Percentiles rank a stretch among this genome's conserved stretches.
These are phyloP conservation scores for Schoenoplectus tabernaemontani DNA, from an alignment of 202 grass and related monocot genomes.

Conservation along the genomic window DNA sequence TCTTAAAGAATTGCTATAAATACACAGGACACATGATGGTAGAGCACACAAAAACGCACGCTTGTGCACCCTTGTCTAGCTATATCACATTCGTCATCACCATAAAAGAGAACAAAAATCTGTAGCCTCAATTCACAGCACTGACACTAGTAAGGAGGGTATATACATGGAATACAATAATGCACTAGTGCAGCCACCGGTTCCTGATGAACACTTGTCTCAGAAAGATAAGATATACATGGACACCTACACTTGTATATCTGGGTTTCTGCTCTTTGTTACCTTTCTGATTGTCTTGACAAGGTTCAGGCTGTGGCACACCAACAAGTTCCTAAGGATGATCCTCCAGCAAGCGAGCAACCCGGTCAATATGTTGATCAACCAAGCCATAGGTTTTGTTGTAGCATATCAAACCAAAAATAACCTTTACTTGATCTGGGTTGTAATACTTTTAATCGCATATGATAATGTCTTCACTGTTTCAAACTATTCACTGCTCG, in stretches of 20 bases:
- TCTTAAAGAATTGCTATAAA: no score
- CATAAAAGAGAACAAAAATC: neutral
- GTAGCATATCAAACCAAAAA: neutral
- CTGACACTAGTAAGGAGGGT: neutral
- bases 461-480: slow-evolving; percentile 35
- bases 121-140: neutral
- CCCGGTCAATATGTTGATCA: neutral
- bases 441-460: slow-evolving; percentile 25
- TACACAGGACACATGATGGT: no score
- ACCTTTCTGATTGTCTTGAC: neutral
- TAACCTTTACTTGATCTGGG: slow-evolving; percentile 34
- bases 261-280: neutral
- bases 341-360: neutral
- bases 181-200: neutral
- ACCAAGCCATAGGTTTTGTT: neutral
- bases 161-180: neutral
- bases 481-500: slow-evolving; percentile 25
- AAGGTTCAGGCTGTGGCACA: slow-evolving; percentile 8
- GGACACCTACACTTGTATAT: neutral
- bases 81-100: no score
- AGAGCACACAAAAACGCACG: no score
- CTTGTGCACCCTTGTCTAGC: no score
- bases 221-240: neutral
- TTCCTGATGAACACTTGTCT: neutral
- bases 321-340: neutral